Evolutionary conservation across 805 yeast genomes (phyloP), one percentile per base, ranked within the genome.

Genomic region (Nakazawaea sp.): DNA sequence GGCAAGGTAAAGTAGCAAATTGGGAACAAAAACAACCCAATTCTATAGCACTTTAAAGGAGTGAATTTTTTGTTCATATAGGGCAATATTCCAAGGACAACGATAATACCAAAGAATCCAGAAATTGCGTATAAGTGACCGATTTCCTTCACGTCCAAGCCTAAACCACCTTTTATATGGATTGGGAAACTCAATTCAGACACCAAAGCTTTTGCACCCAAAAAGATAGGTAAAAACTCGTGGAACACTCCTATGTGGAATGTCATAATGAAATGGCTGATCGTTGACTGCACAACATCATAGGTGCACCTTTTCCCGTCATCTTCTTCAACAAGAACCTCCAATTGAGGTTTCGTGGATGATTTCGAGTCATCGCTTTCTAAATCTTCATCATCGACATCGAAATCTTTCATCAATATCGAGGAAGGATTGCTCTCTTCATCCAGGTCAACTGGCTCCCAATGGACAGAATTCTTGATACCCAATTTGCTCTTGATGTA

Each of bases 201-300:
- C n/a, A n/a, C 29, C 13, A 27, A 9, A 16, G 15, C 13, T 27
- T 27, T 8, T 13, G 8, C 29, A 37, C 11, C 75, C 12, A 76
- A 55, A 36, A 68, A 67, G 1, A 75, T 64, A 0, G 82, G 79
- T 27, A 75, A 47, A 39, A 76, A 71, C 47, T 75, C 79, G 20
- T 67, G 61, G 49, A 60, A 72, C 10, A 71, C 73, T 18, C 70
- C 54, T 10, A 59, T 48, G 48, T 72, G 78, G 29, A 71, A 61
- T 13, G 72, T 55, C 46, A 66, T 51, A 15, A 31, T 31, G 13
- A 31, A 31, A 28, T 32, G 36, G 30, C 59, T 5, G 70, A 70
- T 2, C 68, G 64, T 24, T 8, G 33, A n/a, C n/a, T 18, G 11
- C 12, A 64, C 8, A 27, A 27, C 13, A 27, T 27, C n/a, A n/a